A percentile compares a stretch with the other conserved stretches of the same genome.
These are phyloP conservation scores for Oryza punctata DNA, from an alignment of 176 grass and related monocot species.

Conservation along the genomic window DNA sequence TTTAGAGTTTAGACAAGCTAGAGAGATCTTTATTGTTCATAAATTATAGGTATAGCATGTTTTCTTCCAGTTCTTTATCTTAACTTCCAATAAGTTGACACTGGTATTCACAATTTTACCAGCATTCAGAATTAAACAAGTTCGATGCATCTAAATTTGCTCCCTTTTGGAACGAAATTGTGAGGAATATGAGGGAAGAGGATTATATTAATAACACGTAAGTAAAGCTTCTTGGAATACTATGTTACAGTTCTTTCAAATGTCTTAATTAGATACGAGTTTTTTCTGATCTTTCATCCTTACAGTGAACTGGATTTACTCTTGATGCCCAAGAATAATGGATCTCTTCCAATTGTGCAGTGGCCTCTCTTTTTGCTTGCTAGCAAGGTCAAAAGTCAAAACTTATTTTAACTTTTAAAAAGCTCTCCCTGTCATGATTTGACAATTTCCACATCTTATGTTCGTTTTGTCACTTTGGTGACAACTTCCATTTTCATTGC, in stretches of 20 bases:
- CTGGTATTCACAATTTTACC: slow-evolving; percentile 27
- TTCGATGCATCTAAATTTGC: slow-evolving; percentile 92
- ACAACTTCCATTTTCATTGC: slow-evolving; percentile 6
- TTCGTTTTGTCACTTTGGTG: not conserved
- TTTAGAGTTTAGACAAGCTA: not conserved
- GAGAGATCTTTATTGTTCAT: not conserved
- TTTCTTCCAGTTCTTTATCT: slow-evolving; percentile 26
- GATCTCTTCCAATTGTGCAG: slow-evolving; percentile 71
- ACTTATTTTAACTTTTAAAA: not conserved
- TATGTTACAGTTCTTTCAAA: slow-evolving; percentile 4
- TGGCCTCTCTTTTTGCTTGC: slow-evolving; percentile 96
- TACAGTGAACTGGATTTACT: slow-evolving; percentile 84
- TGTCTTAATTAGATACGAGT: not conserved
- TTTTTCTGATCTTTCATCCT: slow-evolving; percentile 25
- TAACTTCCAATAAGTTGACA: slow-evolving; percentile 32
- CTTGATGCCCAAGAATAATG: slow-evolving; percentile 81
- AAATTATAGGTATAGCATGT: not conserved
- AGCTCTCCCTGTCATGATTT: not conserved
- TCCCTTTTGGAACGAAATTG: slow-evolving; percentile 96
- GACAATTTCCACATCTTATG: not conserved
- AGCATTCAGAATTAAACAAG: slow-evolving; percentile 71
- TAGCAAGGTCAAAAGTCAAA: slow-evolving; percentile 67
- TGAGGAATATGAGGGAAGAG: slow-evolving; percentile 84
- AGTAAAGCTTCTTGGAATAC: slow-evolving; percentile 28
- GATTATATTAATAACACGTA: slow-evolving; percentile 84